phyloP scores from a whole-genome alignment of 2,329 filamentous ascomycete species.

The Ophioceras dolichostomum region DNA sequence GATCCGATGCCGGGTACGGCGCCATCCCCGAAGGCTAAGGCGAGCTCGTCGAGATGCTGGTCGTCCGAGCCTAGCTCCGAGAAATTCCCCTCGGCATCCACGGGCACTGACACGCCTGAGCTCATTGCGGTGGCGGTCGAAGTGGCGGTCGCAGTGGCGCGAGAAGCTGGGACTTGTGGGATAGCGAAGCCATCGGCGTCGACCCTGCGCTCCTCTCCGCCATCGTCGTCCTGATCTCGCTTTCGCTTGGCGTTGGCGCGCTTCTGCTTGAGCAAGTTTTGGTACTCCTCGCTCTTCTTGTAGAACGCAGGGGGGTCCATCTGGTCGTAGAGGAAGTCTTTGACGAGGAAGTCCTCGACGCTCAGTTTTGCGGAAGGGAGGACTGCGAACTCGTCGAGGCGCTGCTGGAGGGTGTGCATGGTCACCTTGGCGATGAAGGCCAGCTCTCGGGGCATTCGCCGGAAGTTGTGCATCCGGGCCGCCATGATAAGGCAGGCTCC shows the following conservation, averaged over 20 bases:
- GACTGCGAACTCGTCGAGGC: conserved; percentile 80
- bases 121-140: too few species aligned
- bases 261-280: conserved; percentile 37
- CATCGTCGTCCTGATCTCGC: conserved; percentile 25
- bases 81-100: conserved; percentile 15
- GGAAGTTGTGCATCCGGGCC: conserved; percentile 96
- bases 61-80: too few species aligned
- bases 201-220: conserved; percentile 4
- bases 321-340: conserved; percentile 29
- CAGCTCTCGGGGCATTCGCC: conserved; percentile 81
- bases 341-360: conserved; percentile 70
- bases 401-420: conserved; percentile 82
- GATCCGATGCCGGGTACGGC: neutral
- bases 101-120: conserved; percentile 1
- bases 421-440: conserved; percentile 98
- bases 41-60: conserved; percentile 30
- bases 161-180: conserved; percentile 32
- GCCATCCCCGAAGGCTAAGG: conserved; percentile 29
- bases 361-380: conserved; percentile 78
- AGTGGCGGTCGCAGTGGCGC: neutral
- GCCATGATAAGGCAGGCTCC: conserved; percentile 91
- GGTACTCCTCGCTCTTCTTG: conserved; percentile 47
- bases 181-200: conserved; percentile 61
- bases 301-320: conserved; percentile 81
- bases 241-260: conserved; percentile 31